Evolutionary conservation across 495 filamentous ascomycete genomes (phyloP).

Genomic region (Tuber melanosporum): DNA sequence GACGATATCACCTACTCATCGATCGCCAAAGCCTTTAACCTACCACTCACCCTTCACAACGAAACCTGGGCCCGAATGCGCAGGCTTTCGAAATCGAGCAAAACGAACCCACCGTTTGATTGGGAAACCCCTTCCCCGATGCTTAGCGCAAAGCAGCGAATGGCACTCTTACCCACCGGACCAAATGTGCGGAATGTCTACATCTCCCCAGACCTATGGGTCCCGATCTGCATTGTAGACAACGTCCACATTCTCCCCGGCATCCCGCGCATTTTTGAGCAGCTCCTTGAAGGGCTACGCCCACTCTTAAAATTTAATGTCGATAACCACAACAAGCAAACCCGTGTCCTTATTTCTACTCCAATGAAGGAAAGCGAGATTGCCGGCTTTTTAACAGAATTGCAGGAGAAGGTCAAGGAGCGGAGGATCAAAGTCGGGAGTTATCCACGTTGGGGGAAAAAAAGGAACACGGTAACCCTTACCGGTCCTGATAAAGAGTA

Average conservation of each 20-base stretch:
- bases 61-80: constrained; percentile 76
- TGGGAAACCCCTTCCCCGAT: constrained; percentile 77
- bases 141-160: constrained; percentile 73
- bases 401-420: constrained; percentile 63
- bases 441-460: constrained; percentile 88
- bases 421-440: constrained; percentile 89
- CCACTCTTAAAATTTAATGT: constrained; percentile 53
- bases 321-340: constrained; percentile 11
- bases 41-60: constrained; percentile 69
- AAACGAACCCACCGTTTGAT: constrained; percentile 66
- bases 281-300: constrained; percentile 68
- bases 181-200: constrained; percentile 64
- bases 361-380: constrained; percentile 78
- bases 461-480: constrained; percentile 81
- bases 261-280: constrained; percentile 75
- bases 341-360: constrained; percentile 67
- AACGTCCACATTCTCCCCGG: constrained; percentile 93
- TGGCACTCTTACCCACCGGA: constrained; percentile 81
- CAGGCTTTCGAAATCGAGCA: constrained; percentile 62
- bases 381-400: constrained; percentile 70
- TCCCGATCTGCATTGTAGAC: constrained; percentile 78
- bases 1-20: constrained; percentile 96
- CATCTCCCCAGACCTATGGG: constrained; percentile 76
- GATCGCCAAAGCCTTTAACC: constrained; percentile 78
- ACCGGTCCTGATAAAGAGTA: constrained; percentile 64